Evolutionary conservation across 2,329 filamentous ascomycete species (phyloP).

Genomic region (Cytospora leucostoma): DNA sequence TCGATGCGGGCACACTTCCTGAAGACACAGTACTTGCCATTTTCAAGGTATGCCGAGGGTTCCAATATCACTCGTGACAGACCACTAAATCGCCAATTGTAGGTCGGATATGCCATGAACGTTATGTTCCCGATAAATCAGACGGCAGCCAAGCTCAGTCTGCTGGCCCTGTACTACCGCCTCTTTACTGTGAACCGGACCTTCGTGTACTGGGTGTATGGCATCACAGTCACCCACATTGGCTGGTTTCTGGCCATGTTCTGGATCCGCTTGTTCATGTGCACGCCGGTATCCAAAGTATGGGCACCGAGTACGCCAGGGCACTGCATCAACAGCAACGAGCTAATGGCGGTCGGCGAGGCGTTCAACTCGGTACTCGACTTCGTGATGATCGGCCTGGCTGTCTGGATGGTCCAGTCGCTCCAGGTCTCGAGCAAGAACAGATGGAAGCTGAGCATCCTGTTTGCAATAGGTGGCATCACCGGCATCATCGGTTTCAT

Average conservation of each 20-base stretch:
- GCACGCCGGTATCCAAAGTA: background rate
- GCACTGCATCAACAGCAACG: conserved; percentile 4
- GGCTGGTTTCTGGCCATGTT: background rate
- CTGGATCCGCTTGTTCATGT: background rate
- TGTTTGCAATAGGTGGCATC: conserved; percentile 24
- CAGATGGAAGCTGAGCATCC: background rate
- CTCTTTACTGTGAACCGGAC: background rate
- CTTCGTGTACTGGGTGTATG: background rate
- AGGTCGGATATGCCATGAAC: conserved; percentile 4
- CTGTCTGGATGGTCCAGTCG: conserved; percentile 1
- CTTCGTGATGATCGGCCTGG: background rate
- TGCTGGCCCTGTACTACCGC: background rate
- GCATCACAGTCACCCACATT: background rate
- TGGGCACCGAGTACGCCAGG: background rate
- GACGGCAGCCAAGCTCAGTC: background rate
- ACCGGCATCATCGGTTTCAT: conserved; percentile 21
- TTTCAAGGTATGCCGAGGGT: too few species aligned
- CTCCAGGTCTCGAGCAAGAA: background rate
- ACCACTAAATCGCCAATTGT: too few species aligned
- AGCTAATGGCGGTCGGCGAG: background rate
- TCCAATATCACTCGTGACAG: too few species aligned
- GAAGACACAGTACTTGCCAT: too few species aligned
- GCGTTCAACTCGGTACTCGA: conserved; percentile 2
- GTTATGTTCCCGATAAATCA: background rate
- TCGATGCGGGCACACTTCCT: too few species aligned